Conservation (phyloP, 495 filamentous ascomycete genomes). For the Neurospora sp. region DNA sequence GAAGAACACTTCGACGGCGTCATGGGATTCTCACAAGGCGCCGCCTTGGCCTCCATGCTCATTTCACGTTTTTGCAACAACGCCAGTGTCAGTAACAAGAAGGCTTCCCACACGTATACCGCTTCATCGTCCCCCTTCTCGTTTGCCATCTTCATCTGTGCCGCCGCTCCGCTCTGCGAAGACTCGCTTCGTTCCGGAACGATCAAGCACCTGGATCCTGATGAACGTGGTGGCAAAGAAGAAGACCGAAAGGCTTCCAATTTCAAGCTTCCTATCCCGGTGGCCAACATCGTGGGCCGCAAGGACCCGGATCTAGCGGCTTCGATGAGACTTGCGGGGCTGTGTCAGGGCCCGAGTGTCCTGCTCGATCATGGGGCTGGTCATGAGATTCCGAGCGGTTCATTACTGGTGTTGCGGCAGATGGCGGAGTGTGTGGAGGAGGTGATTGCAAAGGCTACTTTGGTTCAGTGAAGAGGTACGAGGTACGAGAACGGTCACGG, state of each 20-base stretch:
- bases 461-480: neutral
- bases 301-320: neutral
- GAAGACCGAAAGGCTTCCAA: neutral
- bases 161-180: neutral
- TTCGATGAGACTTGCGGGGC: neutral
- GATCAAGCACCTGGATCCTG: neutral
- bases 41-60: neutral
- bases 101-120: neutral
- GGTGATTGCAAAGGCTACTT: neutral
- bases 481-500: no score
- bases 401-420: neutral
- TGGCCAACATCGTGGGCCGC: neutral
- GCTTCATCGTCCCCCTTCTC: neutral
- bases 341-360: neutral
- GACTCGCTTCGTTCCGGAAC: neutral
- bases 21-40: conserved; percentile 7
- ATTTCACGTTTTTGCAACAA: no score
- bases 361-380: neutral
- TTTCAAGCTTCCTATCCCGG: neutral
- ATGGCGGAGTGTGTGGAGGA: neutral
- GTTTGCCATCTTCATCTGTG: conserved; percentile 5
- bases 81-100: neutral
- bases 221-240: no score
- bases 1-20: conserved; percentile 9
- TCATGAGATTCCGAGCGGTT: neutral